Evolutionary conservation across 768 basidiomycete species (phyloP).

Genomic region (Cubamyces sp.): DNA sequence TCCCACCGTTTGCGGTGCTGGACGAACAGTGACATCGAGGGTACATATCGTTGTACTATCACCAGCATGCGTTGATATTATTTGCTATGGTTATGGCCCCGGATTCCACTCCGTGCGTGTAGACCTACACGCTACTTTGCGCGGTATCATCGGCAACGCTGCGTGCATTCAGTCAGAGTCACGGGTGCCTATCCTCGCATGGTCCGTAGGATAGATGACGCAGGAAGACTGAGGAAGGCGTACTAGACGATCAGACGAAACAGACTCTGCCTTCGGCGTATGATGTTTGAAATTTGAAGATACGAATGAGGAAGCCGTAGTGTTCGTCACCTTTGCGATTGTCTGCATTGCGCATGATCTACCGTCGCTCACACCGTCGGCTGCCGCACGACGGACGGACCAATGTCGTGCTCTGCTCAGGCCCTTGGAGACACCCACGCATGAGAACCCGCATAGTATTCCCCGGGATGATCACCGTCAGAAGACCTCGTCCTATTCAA

Average conservation of each 20-base stretch:
- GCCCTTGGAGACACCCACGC: conserved; percentile 10
- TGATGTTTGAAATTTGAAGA: conserved; percentile 1
- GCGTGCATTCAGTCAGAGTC: not conserved
- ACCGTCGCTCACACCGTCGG: conserved; percentile 19
- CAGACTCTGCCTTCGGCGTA: conserved; percentile 4
- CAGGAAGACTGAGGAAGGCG: not conserved
- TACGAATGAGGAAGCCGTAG: conserved; percentile 15
- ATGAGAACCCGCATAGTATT: conserved; percentile 19
- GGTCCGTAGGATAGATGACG: not conserved
- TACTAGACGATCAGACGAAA: not conserved
- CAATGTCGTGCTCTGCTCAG: not conserved
- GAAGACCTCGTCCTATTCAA: conserved; percentile 14
- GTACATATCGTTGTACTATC: conserved; percentile 26
- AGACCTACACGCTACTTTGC: not conserved
- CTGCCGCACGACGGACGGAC: conserved; percentile 10
- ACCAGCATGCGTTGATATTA: conserved; percentile 20
- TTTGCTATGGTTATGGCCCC: conserved; percentile 22
- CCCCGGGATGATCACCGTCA: conserved; percentile 22
- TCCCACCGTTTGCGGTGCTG: not conserved
- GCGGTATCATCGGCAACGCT: not conserved
- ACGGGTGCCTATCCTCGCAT: not conserved
- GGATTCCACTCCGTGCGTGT: not conserved
- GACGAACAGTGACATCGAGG: not conserved
- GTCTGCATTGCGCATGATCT: not conserved
- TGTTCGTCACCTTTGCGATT: not conserved